A percentile compares a stretch with the other conserved stretches of the same genome.
Conservation (phyloP, 2,329 filamentous ascomycete species). For the Epichloe elymi region DNA sequence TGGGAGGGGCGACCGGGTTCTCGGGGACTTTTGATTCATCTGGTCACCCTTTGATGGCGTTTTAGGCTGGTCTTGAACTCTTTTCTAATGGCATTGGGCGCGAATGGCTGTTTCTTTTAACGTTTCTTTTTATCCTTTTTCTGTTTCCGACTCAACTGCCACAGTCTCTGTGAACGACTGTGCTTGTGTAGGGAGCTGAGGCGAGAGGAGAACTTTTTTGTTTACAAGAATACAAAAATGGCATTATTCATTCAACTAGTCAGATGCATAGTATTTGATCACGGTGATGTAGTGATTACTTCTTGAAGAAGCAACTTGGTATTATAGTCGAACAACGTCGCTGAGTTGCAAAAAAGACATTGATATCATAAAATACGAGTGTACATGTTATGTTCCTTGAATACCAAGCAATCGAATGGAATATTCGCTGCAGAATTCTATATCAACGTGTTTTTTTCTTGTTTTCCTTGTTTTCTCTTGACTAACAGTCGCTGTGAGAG, state of each 20-base stretch:
- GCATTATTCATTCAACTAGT: neutral
- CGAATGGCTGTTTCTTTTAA: slow-evolving; percentile 14
- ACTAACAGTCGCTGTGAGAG: too few relatives aligned
- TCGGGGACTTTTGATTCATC: slow-evolving; percentile 6
- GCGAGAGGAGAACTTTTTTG: neutral
- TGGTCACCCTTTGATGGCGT: slow-evolving; percentile 20
- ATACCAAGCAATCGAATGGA: too few relatives aligned
- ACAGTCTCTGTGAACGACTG: neutral
- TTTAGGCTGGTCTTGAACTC: slow-evolving; percentile 14
- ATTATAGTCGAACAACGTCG: too few relatives aligned
- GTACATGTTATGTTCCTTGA: too few relatives aligned
- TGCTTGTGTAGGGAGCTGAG: neutral
- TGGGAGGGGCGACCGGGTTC: neutral
- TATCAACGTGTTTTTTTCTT: too few relatives aligned
- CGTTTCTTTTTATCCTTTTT: slow-evolving; percentile 1
- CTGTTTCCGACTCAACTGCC: too few relatives aligned
- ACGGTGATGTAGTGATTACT: neutral
- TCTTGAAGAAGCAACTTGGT: too few relatives aligned
- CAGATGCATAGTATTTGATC: neutral
- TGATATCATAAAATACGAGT: too few relatives aligned
- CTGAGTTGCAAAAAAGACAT: too few relatives aligned
- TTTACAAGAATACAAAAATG: neutral
- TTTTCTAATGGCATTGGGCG: slow-evolving; percentile 18
- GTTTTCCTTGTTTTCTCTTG: too few relatives aligned
- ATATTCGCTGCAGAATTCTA: too few relatives aligned